These are phyloP conservation scores for Lonicera japonica DNA, from an alignment of 129 eudicot genomes.

Conservation along the genomic window DNA sequence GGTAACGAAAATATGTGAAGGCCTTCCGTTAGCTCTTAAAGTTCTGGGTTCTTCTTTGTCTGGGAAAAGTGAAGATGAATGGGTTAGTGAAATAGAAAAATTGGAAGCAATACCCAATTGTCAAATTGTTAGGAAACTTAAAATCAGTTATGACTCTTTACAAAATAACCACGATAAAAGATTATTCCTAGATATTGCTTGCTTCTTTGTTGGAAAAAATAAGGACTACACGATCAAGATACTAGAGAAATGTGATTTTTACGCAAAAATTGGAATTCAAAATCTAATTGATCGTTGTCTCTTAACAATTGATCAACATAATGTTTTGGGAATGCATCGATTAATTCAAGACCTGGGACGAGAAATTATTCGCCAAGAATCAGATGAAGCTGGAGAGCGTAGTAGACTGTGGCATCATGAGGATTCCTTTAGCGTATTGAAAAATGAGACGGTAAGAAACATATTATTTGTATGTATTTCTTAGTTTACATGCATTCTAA, in stretches of 20 bases:
- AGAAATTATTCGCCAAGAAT: not conserved
- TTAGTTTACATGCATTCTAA: too few species aligned
- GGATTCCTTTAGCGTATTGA: not conserved
- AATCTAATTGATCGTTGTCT: not conserved
- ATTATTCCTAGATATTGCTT: conserved; percentile 3
- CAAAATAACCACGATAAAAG: not conserved
- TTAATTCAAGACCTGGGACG: not conserved
- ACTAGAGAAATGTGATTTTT: not conserved
- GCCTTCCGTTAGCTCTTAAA: not conserved
- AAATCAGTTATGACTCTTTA: not conserved
- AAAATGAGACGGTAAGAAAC: not conserved
- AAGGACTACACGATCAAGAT: not conserved
- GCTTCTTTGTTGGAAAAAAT: not conserved
- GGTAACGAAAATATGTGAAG: not conserved
- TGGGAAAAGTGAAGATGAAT: not conserved
- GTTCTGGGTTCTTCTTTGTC: not conserved
- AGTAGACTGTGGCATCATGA: not conserved
- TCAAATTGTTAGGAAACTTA: not conserved
- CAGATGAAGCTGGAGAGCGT: not conserved
- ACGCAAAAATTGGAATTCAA: not conserved
- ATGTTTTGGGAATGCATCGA: not conserved
- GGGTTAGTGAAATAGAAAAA: not conserved
- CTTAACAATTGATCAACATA: not conserved
- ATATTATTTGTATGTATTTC: too few species aligned
- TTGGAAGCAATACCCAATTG: not conserved